Percentiles rank a stretch among this genome's conserved stretches.
Conservation (phyloP, 768 basidiomycete species). For the Coprinopsis marcescibilis region DNA sequence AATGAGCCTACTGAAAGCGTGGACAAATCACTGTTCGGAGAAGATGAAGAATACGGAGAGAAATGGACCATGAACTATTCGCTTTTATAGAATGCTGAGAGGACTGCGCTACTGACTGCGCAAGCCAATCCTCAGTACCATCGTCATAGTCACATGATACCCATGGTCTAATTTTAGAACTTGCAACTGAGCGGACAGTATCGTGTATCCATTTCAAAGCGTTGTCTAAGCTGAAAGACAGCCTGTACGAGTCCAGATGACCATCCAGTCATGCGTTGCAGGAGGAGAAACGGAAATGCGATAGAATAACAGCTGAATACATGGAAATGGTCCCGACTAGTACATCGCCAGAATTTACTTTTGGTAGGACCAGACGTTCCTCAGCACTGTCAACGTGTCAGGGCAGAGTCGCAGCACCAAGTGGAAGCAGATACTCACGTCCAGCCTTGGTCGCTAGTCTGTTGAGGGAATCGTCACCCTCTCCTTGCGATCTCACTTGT, state of each 20-base stretch:
- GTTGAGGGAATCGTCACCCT: constrained; percentile 96
- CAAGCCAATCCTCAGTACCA: background rate
- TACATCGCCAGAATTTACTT: constrained; percentile 56
- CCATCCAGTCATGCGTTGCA: no score
- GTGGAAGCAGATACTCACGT: constrained; percentile 50
- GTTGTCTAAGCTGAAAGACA: no score
- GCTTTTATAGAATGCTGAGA: background rate
- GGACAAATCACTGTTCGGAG: constrained; percentile 20
- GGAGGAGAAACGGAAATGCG: no score
- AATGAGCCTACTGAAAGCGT: constrained; percentile 24
- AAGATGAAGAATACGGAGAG: constrained; percentile 14
- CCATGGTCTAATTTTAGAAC: no score
- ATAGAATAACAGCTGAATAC: background rate
- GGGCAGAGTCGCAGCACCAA: constrained; percentile 5
- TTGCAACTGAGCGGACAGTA: no score
- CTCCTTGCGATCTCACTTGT: constrained; percentile 88
- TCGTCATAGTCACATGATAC: constrained; percentile 15
- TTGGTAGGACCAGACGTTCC: constrained; percentile 94
- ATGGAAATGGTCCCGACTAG: constrained; percentile 8
- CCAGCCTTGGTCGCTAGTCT: constrained; percentile 93
- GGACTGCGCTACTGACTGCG: background rate
- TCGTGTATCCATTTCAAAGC: no score
- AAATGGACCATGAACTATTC: constrained; percentile 16
- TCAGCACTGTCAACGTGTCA: constrained; percentile 59
- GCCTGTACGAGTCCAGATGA: no score